Evolutionary conservation across 768 basidiomycete species (phyloP), one percentile per base, ranked within the genome.

Genomic region (Favolaschia claudopus): DNA sequence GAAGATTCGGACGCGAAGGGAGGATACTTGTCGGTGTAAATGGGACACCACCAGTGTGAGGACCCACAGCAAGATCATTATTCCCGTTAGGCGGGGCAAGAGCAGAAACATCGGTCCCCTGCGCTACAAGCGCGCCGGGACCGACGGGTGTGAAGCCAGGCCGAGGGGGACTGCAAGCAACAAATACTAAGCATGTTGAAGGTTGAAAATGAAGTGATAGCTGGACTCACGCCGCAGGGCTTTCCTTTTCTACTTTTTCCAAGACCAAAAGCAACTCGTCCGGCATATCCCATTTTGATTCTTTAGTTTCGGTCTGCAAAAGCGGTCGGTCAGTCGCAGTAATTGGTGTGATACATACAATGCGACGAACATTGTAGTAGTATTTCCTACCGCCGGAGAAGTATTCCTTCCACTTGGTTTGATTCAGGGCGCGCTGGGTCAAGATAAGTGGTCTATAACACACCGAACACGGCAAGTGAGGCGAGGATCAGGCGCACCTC

Each of bases 241-340:
- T 43, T 58, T 93, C 91, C 71, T 91, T 91, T 73, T 94, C 92
- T 0, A 96, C 89, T 66, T 89, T 92, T 70, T 93, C 90, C 33
- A 95, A 80, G 22, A 96, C 75, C n/a, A 92, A 81, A 22, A 90
- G 76, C 25, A 99, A 85, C 68, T 99, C 96, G 51, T 94, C 89
- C 10, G 97, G 97, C 87, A 96, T 91, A 58, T 96, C 94, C 97
- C 97, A 99, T 79, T 96, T 94, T 3, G 95, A 96, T 74, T 96
- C 93, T 66, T 95, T 96, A 28, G 88, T 85, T 37, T 91, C 88
- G 29, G 87, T 90, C 89, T 97, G 68, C 10, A 14, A 40, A 39
- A 24, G 57, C 33, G 46, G 62, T 55, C 32, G 58, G 50, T 33
- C 5, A 39, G 42, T 15, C n/a, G 17, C 14, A 10, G 4, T 32